phyloP scores from a whole-genome alignment of 208 protist genomes.

The Leishmania major region DNA sequence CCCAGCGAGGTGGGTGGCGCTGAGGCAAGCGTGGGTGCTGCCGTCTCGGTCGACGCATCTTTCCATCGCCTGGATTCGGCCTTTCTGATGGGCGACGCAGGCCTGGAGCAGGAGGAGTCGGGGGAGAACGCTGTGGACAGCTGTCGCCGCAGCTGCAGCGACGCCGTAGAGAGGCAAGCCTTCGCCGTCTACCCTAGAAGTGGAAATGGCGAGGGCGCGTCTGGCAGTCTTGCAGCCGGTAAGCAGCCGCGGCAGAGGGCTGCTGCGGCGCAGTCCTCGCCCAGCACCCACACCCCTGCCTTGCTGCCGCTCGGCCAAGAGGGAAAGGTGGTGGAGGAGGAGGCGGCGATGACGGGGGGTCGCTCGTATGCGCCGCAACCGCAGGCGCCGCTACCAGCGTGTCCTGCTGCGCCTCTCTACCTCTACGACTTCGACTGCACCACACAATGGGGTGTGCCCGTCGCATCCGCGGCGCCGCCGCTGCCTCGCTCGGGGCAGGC shows the following conservation, averaged over 20 bases:
- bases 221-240: background rate
- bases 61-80: constrained; percentile 28
- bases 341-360: background rate
- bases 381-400: background rate
- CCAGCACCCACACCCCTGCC: background rate
- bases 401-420: background rate
- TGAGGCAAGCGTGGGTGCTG: background rate
- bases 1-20: background rate
- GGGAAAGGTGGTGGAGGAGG: background rate
- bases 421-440: constrained; percentile 31
- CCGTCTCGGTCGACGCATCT: constrained; percentile 19
- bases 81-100: constrained; percentile 12
- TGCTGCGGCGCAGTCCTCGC: background rate
- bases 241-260: background rate
- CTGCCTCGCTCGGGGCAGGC: background rate
- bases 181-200: background rate
- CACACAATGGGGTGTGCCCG: constrained; percentile 12
- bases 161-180: background rate
- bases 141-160: background rate
- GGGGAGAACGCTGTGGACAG: background rate
- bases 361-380: background rate
- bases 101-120: background rate
- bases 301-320: background rate
- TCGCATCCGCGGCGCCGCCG: background rate
- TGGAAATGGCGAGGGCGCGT: background rate